These are phyloP conservation scores for Meira miltonrushii DNA, from an alignment of 1,284 basidiomycete species.

Conservation along the genomic window DNA sequence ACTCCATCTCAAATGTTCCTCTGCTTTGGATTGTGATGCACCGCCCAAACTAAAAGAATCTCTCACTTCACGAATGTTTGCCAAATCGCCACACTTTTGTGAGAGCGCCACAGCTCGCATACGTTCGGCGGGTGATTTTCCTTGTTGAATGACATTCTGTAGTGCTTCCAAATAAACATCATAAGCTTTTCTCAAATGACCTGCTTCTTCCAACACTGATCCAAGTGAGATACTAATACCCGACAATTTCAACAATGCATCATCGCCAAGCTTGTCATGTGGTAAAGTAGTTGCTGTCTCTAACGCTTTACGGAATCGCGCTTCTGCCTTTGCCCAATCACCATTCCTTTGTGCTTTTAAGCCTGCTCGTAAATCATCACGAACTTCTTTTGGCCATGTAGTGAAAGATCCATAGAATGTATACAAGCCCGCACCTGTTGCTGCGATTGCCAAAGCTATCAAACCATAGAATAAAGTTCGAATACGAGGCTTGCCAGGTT, in stretches of 20 bases:
- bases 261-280: conserved; percentile 1
- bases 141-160: conserved; percentile 17
- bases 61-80: conserved; percentile 26
- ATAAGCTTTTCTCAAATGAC: conserved; percentile 25
- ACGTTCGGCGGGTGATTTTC: conserved; percentile 21
- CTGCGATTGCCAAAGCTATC: conserved; percentile 25
- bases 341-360: conserved; percentile 45
- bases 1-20: conserved; percentile 50
- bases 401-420: conserved; percentile 49
- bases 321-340: conserved; percentile 39
- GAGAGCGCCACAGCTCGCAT: conserved; percentile 44
- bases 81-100: conserved; percentile 43
- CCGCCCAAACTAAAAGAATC: not conserved
- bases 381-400: conserved; percentile 48
- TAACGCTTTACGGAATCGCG: conserved; percentile 24
- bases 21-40: conserved; percentile 10
- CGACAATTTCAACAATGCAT: conserved; percentile 41
- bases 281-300: conserved; percentile 5
- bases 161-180: conserved; percentile 39
- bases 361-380: conserved; percentile 46
- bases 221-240: conserved; percentile 51
- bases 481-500: not conserved
- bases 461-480: not conserved
- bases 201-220: conserved; percentile 42
- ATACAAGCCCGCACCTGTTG: conserved; percentile 48